Conservation (phyloP, 768 basidiomycete species). For the Collybia sordida region DNA sequence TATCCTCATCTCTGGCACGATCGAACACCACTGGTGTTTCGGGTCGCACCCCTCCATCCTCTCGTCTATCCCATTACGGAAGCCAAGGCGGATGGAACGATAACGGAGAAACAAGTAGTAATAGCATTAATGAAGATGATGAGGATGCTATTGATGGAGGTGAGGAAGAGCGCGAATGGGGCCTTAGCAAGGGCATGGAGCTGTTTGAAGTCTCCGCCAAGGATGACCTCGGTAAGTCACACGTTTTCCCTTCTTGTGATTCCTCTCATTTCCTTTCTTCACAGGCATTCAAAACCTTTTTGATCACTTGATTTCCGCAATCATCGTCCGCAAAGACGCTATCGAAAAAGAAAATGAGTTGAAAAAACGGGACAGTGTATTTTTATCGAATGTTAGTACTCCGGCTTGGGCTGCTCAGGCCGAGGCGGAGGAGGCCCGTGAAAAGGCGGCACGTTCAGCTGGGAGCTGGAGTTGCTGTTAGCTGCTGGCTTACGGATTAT, state of each 20-base stretch:
- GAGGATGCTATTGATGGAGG: conserved; percentile 50
- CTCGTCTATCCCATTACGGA: conserved; percentile 62
- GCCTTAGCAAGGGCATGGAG: conserved; percentile 80
- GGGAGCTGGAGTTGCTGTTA: conserved; percentile 75
- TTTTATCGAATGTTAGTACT: conserved; percentile 59
- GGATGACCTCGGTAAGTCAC: conserved; percentile 70
- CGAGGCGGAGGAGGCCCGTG: conserved; percentile 73
- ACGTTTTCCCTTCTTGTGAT: conserved; percentile 12
- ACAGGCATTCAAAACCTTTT: conserved; percentile 82
- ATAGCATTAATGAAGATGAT: conserved; percentile 67
- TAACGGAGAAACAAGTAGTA: conserved; percentile 3
- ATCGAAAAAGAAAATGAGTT: conserved; percentile 83
- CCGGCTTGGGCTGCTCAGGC: conserved; percentile 81
- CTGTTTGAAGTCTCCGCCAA: conserved; percentile 92
- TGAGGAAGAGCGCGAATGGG: conserved; percentile 65
- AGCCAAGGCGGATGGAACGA: conserved; percentile 18
- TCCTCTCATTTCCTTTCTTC: conserved; percentile 6
- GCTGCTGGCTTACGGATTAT: conserved; percentile 21
- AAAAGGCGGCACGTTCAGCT: conserved; percentile 46
- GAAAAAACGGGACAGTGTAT: conserved; percentile 82
- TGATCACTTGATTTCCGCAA: conserved; percentile 73
- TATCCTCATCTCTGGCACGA: conserved; percentile 40
- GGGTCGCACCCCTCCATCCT: conserved; percentile 49
- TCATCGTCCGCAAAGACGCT: conserved; percentile 73
- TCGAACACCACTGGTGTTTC: conserved; percentile 46